Conservation (phyloP, 192 early-diverging fungal species). For the Helicostylum pulchrum region DNA sequence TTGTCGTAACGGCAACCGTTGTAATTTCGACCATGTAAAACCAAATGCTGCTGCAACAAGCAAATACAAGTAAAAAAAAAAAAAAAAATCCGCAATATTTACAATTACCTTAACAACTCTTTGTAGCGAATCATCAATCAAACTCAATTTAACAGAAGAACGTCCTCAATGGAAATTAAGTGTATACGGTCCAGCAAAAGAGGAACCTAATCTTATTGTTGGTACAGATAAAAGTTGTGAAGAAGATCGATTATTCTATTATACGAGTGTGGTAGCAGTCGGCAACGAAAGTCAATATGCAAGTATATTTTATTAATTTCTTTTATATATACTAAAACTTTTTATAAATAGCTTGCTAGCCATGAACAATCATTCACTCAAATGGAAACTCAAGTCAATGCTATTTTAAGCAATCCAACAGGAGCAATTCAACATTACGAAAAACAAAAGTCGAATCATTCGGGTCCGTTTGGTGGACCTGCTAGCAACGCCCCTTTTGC, state of each 20-base stretch:
- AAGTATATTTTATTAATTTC: conserved; percentile 3
- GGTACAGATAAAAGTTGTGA: conserved; percentile 64
- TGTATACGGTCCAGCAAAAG: conserved; percentile 56
- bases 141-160: conserved; percentile 37
- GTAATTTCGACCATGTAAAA: conserved; percentile 55
- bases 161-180: conserved; percentile 52
- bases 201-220: conserved; percentile 54
- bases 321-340: background rate
- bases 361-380: conserved; percentile 27
- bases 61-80: conserved; percentile 39
- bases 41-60: conserved; percentile 34
- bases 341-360: conserved; percentile 28
- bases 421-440: conserved; percentile 40
- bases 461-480: conserved; percentile 26
- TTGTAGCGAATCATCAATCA: conserved; percentile 42
- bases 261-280: conserved; percentile 29
- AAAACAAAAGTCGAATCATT: conserved; percentile 23
- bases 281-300: conserved; percentile 30
- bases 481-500: conserved; percentile 18
- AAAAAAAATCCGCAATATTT: conserved; percentile 8
- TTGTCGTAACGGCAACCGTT: conserved; percentile 56
- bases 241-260: conserved; percentile 56
- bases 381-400: conserved; percentile 43
- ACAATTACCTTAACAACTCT: conserved; percentile 20
- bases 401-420: conserved; percentile 30